Conservation (phyloP, 495 filamentous ascomycete genomes). For the Penicillium pulvis region DNA sequence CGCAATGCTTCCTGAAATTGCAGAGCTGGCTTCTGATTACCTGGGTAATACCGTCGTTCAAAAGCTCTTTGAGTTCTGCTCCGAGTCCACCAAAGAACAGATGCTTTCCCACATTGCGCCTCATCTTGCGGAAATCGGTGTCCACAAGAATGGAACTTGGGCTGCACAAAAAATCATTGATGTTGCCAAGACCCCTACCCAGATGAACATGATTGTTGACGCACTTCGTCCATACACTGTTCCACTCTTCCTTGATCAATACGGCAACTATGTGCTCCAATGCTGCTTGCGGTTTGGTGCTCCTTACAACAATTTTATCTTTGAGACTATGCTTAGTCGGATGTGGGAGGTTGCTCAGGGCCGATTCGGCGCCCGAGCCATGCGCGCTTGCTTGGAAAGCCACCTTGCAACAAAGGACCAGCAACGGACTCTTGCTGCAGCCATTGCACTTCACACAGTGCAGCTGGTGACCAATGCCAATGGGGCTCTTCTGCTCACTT, state of each 20-base stretch:
- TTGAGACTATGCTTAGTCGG: conserved; percentile 91
- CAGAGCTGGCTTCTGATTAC: conserved; percentile 92
- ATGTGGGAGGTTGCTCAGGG: conserved; percentile 96
- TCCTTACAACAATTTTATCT: conserved; percentile 94
- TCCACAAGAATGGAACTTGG: conserved; percentile 99
- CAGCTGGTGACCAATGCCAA: conserved; percentile 96
- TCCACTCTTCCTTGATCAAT: conserved; percentile 93
- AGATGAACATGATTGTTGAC: conserved; percentile 84
- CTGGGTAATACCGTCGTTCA: conserved; percentile 99
- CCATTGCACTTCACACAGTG: conserved; percentile 93
- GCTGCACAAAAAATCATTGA: conserved; percentile 99
- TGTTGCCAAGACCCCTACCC: conserved; percentile 78
- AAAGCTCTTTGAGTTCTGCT: conserved; percentile 96
- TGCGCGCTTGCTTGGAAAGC: conserved; percentile 96
- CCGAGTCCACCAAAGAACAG: conserved; percentile 82
- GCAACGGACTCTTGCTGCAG: conserved; percentile 90
- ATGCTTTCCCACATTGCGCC: conserved; percentile 89
- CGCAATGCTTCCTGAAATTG: conserved; percentile 94
- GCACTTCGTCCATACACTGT: conserved; percentile 82
- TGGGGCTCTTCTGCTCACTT: conserved; percentile 89
- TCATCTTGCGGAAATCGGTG: conserved; percentile 92
- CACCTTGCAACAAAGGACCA: conserved; percentile 94
- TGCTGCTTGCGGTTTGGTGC: conserved; percentile 88
- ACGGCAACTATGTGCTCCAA: conserved; percentile 97
- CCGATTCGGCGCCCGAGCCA: conserved; percentile 89